Evolutionary conservation across 2,329 filamentous ascomycete species (phyloP), one percentile per base, ranked within the genome.

Genomic region (Beauveria sp.): DNA sequence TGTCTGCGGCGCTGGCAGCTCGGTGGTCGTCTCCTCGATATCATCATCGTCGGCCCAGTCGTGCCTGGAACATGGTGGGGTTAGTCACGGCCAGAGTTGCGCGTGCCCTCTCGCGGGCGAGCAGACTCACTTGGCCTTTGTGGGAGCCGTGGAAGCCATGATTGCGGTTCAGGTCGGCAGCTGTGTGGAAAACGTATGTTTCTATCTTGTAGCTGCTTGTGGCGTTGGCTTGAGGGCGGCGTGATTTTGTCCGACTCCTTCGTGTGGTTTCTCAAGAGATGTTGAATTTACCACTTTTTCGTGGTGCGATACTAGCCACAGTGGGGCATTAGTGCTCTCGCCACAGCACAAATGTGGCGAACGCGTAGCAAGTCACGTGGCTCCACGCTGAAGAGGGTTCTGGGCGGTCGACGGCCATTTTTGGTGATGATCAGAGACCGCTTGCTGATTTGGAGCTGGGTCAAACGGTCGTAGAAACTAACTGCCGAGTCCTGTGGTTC

Each of bases 31-130:
- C 79, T 89, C 85, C 77, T 95, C 89, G 78, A 91, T 88, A 72
- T 93, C 90, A 74, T 96, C 92, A 74, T 95, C 91, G 80, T 98
- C 95, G 75, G 95, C 93, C 93, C 93, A 98, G 83, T 97, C 93
- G 69, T 81, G 79, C 74, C 80, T 81, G 65, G 66, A 56, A n/a
- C 28, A 68, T 72, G 68, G 71, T 73, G 74, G 72, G 71, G 74
- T 76, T 70, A 76, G 72, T 64, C 55, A 52, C 26, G 64, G 49
- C 55, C 51, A 16, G 18, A 46, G 58, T 51, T 50, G 18, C 38
- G n/a, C 49, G 28, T 30, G 28, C 53, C 47, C 58, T 45, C 64
- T 64, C 62, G 62, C 63, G 63, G 64, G 18, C 43, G 40, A 62
- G 60, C 34, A 52, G 12, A 69, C 74, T 74, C 64, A 76, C 74